These are phyloP conservation scores for Apiotrichum sp. DNA, from an alignment of 1,284 basidiomycete species.

Conservation along the genomic window DNA sequence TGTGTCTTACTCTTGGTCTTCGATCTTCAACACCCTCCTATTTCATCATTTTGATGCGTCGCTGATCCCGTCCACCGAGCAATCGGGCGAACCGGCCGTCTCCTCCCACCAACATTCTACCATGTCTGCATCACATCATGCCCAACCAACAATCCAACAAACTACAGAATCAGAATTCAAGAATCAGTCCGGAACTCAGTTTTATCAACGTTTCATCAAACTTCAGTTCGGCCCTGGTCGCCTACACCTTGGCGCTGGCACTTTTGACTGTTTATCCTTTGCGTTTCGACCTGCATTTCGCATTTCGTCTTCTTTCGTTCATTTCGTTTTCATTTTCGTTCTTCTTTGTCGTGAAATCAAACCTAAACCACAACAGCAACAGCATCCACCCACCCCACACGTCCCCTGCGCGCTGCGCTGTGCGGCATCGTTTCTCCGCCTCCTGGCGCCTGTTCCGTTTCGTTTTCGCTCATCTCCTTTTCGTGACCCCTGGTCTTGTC, in stretches of 20 bases:
- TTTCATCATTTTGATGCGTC: no score
- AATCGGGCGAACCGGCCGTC: not conserved
- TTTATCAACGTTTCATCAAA: not conserved
- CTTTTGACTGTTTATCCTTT: no score
- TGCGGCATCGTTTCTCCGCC: not conserved
- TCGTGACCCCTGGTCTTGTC: slow-evolving; percentile 4
- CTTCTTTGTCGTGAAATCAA: no score
- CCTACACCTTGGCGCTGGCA: no score
- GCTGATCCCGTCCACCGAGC: not conserved
- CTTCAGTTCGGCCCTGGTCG: not conserved
- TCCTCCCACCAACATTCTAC: not conserved
- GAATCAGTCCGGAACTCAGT: not conserved
- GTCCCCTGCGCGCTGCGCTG: slow-evolving; percentile 1
- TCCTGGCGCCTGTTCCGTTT: no score
- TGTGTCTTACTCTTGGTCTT: no score
- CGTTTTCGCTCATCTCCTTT: slow-evolving; percentile 14
- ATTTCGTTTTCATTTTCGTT: slow-evolving; percentile 2
- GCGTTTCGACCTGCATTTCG: not conserved
- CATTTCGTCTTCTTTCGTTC: slow-evolving; percentile 5
- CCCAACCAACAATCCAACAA: not conserved
- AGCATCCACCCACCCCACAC: no score
- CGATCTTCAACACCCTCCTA: no score
- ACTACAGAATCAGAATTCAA: no score
- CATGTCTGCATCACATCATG: not conserved
- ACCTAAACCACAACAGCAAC: no score